These are phyloP conservation scores for Kluyveromyces sp. DNA, from an alignment of 1,139 yeast species.

Conservation along the genomic window DNA sequence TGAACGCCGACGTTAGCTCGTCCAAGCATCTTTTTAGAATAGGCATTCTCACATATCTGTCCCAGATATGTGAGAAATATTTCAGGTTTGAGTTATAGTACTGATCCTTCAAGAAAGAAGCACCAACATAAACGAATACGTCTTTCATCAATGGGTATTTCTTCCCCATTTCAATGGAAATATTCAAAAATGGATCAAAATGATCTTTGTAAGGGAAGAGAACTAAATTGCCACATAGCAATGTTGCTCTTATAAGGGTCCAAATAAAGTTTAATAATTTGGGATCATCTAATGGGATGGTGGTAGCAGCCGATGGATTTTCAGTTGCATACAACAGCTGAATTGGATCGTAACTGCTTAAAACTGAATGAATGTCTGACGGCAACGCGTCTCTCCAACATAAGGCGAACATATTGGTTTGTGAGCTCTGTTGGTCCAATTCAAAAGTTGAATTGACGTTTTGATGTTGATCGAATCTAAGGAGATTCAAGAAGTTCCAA, in stretches of 20 bases:
- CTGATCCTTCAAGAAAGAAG: slow-evolving; percentile 11
- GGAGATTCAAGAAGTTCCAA: slow-evolving; percentile 8
- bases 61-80: slow-evolving; percentile 11
- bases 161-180: slow-evolving; percentile 4
- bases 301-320: slow-evolving; percentile 2
- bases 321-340: slow-evolving; percentile 2
- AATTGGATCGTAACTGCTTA: slow-evolving; percentile 8
- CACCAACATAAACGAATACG: slow-evolving; percentile 10
- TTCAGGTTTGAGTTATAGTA: slow-evolving; percentile 8
- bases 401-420: slow-evolving; percentile 7
- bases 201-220: slow-evolving; percentile 10
- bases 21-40: slow-evolving; percentile 12
- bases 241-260: slow-evolving; percentile 8
- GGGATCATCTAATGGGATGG: slow-evolving; percentile 9
- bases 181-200: slow-evolving; percentile 6
- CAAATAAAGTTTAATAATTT: slow-evolving; percentile 11
- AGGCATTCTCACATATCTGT: slow-evolving; percentile 13
- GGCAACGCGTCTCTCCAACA: slow-evolving; percentile 8
- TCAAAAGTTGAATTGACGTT: background rate
- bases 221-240: slow-evolving; percentile 9
- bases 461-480: slow-evolving; percentile 5
- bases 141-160: slow-evolving; percentile 8
- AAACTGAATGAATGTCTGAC: slow-evolving; percentile 4
- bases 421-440: background rate
- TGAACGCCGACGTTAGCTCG: slow-evolving; percentile 5